Evolutionary conservation across 176 grass and related monocot genomes (phyloP), one percentile per base, ranked within the genome.

Genomic region (Avena sativa): DNA sequence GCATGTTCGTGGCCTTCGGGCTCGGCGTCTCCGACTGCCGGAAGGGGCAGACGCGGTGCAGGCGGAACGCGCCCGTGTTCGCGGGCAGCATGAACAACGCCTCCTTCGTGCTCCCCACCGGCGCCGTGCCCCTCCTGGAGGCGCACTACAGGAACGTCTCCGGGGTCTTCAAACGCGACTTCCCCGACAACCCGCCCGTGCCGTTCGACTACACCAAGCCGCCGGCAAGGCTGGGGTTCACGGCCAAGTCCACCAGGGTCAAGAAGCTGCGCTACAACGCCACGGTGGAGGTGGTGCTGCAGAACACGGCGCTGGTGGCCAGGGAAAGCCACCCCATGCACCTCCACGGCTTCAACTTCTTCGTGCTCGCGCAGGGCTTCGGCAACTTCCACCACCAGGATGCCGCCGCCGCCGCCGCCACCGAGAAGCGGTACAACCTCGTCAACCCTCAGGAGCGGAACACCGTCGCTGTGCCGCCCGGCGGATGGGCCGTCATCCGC

Each of bases 291-390:
- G 51, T 90, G 64, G 92, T 97, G 85, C 87, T 90, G 83, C 92
- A 94, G 85, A 90, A 90, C 85, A 96, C 92, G 25, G 89, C 92
- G 62, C 58, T 93, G 73, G 50, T 93, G 15, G 83, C 55, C n/a
- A 56, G 68, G 59, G 91, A 96, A 83, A 96, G 83, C 94, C 94
- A 96, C 82, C 91, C 92, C 26, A 56, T 96, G 56, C 94, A 93
- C 64, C 66, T 93, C 32, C 89, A 96, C 30, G 91, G 89, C 10
- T 92, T 79, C 81, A 89, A 93, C 82, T 93, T 96, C 85, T 92
- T 85, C 71, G 73, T 94, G 11, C 70, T 97, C 34, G 91, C 89
- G 21, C 91, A 96, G 59, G 89, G 89, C 34, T 90, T 91, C 20
- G 92, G 95, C 40, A 96, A 96, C 72, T 93, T 86, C 64, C 30